Conservation (phyloP, 2,329 filamentous ascomycete species). For the Verruconis gallopava region DNA sequence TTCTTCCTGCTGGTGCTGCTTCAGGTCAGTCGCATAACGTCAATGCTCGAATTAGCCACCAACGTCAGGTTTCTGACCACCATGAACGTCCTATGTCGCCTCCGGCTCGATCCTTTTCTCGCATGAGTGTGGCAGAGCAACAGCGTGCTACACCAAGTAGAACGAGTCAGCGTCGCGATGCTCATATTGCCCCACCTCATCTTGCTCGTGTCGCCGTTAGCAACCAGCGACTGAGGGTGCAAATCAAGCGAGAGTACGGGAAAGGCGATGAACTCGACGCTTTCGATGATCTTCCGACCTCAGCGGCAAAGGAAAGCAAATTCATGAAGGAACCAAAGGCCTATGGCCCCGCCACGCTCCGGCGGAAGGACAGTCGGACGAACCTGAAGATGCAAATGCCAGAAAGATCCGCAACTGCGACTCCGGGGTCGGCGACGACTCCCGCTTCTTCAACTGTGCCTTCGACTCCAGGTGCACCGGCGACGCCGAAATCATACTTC, state of each 20-base stretch:
- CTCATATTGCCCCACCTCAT: slow-evolving; percentile 35
- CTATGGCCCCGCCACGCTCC: slow-evolving; percentile 37
- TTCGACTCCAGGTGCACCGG: slow-evolving; percentile 30
- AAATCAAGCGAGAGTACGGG: slow-evolving; percentile 64
- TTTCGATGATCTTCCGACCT: slow-evolving; percentile 92
- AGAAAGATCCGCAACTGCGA: slow-evolving; percentile 18
- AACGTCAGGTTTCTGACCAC: slow-evolving; percentile 38
- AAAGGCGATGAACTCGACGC: slow-evolving; percentile 84
- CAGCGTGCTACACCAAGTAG: slow-evolving; percentile 38
- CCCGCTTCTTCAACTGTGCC: slow-evolving; percentile 29
- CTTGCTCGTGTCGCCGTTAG: slow-evolving; percentile 39
- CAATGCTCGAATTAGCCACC: slow-evolving; percentile 56
- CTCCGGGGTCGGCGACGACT: too few species aligned
- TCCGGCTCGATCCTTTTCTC: slow-evolving; percentile 31
- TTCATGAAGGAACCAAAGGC: slow-evolving; percentile 69
- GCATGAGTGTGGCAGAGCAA: slow-evolving; percentile 27
- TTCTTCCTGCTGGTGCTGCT: slow-evolving; percentile 64
- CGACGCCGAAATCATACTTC: slow-evolving; percentile 37
- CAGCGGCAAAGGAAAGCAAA: slow-evolving; percentile 63
- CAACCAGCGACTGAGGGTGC: slow-evolving; percentile 51
- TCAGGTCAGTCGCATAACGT: slow-evolving; percentile 67
- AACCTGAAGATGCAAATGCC: slow-evolving; percentile 6
- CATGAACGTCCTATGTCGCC: slow-evolving; percentile 34
- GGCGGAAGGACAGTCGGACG: slow-evolving; percentile 5
- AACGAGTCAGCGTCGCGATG: slow-evolving; percentile 26